Evolutionary conservation across 1,139 yeast species (phyloP).

Genomic region (Scheffersomyces quercinus): DNA sequence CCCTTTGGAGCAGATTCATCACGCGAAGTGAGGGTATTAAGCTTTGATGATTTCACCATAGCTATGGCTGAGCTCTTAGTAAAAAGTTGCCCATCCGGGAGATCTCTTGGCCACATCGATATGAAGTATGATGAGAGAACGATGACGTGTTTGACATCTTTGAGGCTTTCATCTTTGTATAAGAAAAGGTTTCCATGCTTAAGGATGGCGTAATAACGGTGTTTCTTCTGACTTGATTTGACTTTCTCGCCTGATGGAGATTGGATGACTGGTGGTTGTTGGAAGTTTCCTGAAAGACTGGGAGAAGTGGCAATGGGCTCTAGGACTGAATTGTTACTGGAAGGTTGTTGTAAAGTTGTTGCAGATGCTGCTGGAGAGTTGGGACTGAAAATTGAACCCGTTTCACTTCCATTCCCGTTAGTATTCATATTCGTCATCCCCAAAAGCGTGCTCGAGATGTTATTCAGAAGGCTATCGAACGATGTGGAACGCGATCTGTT

Average conservation of each 20-base stretch:
- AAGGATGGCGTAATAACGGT: slow-evolving; percentile 64
- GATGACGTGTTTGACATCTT: slow-evolving; percentile 76
- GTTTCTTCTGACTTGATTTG: slow-evolving; percentile 43
- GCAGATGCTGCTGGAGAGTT: too few relatives aligned
- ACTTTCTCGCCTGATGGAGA: slow-evolving; percentile 4
- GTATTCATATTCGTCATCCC: too few relatives aligned
- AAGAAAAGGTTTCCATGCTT: slow-evolving; percentile 86
- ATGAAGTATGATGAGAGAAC: slow-evolving; percentile 72
- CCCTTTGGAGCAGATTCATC: slow-evolving; percentile 40
- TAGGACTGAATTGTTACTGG: too few relatives aligned
- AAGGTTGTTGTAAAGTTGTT: too few relatives aligned
- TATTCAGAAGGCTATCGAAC: slow-evolving; percentile 2
- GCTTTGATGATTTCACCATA: slow-evolving; percentile 40
- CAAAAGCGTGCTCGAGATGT: too few relatives aligned
- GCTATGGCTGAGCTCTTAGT: slow-evolving; percentile 80
- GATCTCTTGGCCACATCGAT: slow-evolving; percentile 80
- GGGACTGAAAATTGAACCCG: too few relatives aligned
- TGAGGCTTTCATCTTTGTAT: slow-evolving; percentile 66
- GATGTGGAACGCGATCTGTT: slow-evolving; percentile 18
- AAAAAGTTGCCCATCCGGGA: slow-evolving; percentile 74
- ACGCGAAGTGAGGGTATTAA: neutral
- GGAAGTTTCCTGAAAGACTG: too few relatives aligned
- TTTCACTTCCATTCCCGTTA: too few relatives aligned
- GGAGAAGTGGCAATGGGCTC: too few relatives aligned
- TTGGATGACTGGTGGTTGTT: too few relatives aligned